phyloP scores from a whole-genome alignment of 306 rosid species.

The Malus sieversii region DNA sequence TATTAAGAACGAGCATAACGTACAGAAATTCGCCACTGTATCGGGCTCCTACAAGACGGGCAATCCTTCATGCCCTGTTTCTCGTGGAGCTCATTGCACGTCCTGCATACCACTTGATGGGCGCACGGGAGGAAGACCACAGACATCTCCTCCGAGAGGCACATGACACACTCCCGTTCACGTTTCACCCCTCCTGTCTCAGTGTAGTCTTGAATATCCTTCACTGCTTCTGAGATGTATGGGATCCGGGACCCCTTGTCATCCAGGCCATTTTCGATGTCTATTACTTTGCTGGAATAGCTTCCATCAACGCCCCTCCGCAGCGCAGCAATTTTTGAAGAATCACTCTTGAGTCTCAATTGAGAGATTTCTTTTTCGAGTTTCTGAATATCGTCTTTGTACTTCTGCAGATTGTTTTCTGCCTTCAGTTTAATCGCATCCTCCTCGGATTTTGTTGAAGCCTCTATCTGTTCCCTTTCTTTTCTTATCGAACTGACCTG shows the following conservation, averaged over 20 bases:
- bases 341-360: constrained; percentile 65
- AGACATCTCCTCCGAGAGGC: constrained; percentile 92
- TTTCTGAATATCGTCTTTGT: constrained; percentile 62
- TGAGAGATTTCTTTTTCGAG: constrained; percentile 74
- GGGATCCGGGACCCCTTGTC: constrained; percentile 25
- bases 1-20: constrained; percentile 48
- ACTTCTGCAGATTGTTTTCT: constrained; percentile 51
- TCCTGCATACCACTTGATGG: constrained; percentile 87
- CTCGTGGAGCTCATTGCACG: constrained; percentile 91
- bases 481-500: constrained; percentile 48
- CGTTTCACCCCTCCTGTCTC: constrained; percentile 64
- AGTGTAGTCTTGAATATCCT: constrained; percentile 32
- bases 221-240: constrained; percentile 36
- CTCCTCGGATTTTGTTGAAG: constrained; percentile 59
- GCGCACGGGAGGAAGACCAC: constrained; percentile 91
- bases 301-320: constrained; percentile 73
- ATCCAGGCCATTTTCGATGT: constrained; percentile 25
- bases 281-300: constrained; percentile 36
- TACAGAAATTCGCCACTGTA: constrained; percentile 74
- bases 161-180: constrained; percentile 93
- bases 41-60: constrained; percentile 88
- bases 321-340: constrained; percentile 82
- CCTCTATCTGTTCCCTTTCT: constrained; percentile 76
- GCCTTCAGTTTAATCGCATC: constrained; percentile 55
- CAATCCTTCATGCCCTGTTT: constrained; percentile 94